phyloP scores from a whole-genome alignment of 495 filamentous ascomycete species.

The Lasiosphaeria miniovina region DNA sequence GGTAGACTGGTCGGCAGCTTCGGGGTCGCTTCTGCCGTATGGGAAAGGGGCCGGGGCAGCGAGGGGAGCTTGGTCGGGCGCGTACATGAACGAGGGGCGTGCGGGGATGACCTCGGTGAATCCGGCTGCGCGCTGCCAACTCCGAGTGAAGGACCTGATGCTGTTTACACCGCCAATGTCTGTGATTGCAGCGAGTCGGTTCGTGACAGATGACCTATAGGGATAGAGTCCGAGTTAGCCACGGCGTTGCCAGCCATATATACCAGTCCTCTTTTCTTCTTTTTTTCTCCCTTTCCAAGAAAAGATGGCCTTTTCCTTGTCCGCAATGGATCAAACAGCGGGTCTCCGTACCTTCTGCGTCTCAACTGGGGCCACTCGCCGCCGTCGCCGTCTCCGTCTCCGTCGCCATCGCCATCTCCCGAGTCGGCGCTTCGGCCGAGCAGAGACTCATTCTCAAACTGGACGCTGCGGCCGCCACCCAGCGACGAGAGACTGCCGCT shows the following conservation, averaged over 20 bases:
- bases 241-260: background rate
- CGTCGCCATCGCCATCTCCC: conserved; percentile 19
- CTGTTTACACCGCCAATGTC: conserved; percentile 90
- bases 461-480: conserved; percentile 28
- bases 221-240: conserved; percentile 1
- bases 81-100: conserved; percentile 65
- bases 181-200: conserved; percentile 63
- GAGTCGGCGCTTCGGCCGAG: conserved; percentile 34
- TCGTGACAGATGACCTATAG: conserved; percentile 68
- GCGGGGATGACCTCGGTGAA: conserved; percentile 83
- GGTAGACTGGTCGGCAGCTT: conserved; percentile 31
- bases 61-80: conserved; percentile 43
- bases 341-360: conserved; percentile 32
- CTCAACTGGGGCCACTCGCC: conserved; percentile 35
- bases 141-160: conserved; percentile 89
- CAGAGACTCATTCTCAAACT: conserved; percentile 40
- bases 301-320: no score
- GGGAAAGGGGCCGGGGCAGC: conserved; percentile 31
- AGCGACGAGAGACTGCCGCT: conserved; percentile 37
- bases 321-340: no score
- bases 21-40: conserved; percentile 34
- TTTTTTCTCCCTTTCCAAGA: no score
- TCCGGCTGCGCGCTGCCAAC: conserved; percentile 87
- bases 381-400: conserved; percentile 20
- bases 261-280: no score